Base-by-base conservation (phyloP, 192 early-diverging fungal genomes). In the Gamsiella multidivaricata region DNA sequence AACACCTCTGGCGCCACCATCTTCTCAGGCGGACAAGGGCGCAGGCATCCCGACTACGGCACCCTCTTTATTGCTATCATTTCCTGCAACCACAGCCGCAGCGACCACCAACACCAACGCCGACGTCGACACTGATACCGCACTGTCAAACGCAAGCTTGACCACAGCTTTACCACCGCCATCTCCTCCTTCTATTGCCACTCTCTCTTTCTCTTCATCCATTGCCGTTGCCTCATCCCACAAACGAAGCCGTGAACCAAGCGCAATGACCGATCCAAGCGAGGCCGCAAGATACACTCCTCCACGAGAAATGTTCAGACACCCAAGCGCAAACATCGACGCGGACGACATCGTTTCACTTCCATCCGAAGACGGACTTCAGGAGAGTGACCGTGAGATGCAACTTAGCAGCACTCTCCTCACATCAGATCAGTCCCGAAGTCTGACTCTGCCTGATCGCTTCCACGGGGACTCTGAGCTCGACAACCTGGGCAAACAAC, bases 281-380 rank as follows among this genome's bases (percentile, higher is more conserved):
- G 74, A 78, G 39, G 66, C 65, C 36, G 74, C 74, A 3, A 51
- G 74, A 36, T 78, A 78, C 51, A 78, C 74, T 7, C 74, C 74
- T 15, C 74, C 74, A 2, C 28, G 74, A 31, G 74, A 78, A 33
- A 78, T 78, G 74, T 78, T 78, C 53, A 66, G 46, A 32, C 33
- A 58, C 28, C 31, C 33, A 3, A 45, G 26, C 29, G 18, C 54
- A 9, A 49, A 26, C 39, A 17, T 22, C 12, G 59, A 61, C 18
- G 18, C 41, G 12, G 65, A 71, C n/a, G 69, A 71, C 51, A 7
- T 51, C 3, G 2, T 39, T 28, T 42, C 57, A 2, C 33, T 28
- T 0, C 41, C 59, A 10, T 54, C 68, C 14, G 49, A 59, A n/a
- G 25, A 22, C 28, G 26, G 63, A 22, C 22, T 43, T 12, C 56